Base-by-base conservation (phyloP, 2,329 filamentous ascomycete species). In the Fusarium sp. region DNA sequence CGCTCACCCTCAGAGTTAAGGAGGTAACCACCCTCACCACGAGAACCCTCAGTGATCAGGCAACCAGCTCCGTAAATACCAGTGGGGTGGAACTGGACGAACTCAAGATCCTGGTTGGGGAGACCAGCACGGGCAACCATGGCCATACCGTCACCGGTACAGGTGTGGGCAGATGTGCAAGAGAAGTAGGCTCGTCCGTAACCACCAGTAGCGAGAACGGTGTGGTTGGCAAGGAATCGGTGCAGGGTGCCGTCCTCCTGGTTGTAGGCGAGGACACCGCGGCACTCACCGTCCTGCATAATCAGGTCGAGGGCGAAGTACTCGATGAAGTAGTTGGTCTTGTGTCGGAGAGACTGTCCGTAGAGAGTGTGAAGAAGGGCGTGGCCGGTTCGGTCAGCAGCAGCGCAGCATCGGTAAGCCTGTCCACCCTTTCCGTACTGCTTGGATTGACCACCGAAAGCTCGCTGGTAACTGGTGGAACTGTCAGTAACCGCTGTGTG, bases 261-360 rank as follows among this genome's bases (percentile, higher is more conserved):
- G 90, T 98, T 98, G 87, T 98, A 98, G 68, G 96, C 96, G 76
- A 98, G 89, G 77, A 98, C 94, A 90, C 96, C 96, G 77, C 95
- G 95, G 88, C 96, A 98, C 84, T 96, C 93, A 70, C 96, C 96
- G 80, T 97, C 94, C 86, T 98, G 93, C 96, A 98, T 98, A 80
- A 99, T 93, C 84, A 98, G 87, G 82, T 98, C 96, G 77, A 97
- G 90, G 79, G 95, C 96, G 83, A 98, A 99, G 89, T 95, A 98
- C 86, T 98, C 96, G 84, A 99, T 98, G 86, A 99, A 98, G 90
- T 98, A 99, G 88, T 98, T 98, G 81, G 96, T 98, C 89, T 98
- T 97, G 89, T 98, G 95, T 82, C 94, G 90, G 71, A 98, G 90
- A 60, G 95, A 98, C 87, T 98, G 96, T 80, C 96, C 96, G 86